These are phyloP conservation scores for Fagopyrum esculentum DNA, from an alignment of 148 eudicot genomes.

Conservation along the genomic window DNA sequence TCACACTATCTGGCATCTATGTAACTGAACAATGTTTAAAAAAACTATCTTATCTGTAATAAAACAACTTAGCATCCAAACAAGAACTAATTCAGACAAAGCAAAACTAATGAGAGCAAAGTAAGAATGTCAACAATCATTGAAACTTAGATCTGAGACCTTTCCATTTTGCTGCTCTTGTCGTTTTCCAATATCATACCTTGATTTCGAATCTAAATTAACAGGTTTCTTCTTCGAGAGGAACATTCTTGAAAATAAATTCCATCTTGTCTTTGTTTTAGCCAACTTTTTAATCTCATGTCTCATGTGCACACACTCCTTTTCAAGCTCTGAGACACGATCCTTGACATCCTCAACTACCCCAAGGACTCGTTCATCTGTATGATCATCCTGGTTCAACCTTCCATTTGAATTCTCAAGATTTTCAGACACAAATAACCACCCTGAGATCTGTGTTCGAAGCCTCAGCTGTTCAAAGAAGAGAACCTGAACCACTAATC, in stretches of 20 bases:
- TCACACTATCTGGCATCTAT: not conserved
- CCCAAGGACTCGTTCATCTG: slow-evolving; percentile 23
- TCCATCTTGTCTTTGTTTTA: slow-evolving; percentile 53
- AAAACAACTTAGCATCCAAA: not conserved
- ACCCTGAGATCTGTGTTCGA: slow-evolving; percentile 62
- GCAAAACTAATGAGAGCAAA: not conserved
- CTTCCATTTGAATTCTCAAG: slow-evolving; percentile 37
- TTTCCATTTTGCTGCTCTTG: not conserved
- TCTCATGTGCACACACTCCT: slow-evolving; percentile 51
- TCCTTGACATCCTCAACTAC: slow-evolving; percentile 39
- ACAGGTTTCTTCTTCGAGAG: slow-evolving; percentile 4
- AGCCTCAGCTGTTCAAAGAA: slow-evolving; percentile 69
- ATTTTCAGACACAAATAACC: slow-evolving; percentile 65
- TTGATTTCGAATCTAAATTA: not conserved
- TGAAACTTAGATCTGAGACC: not conserved
- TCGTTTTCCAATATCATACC: not conserved
- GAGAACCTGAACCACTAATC: slow-evolving; percentile 67
- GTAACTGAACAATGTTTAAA: not conserved
- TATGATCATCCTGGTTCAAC: slow-evolving; percentile 20
- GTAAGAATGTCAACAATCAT: not conserved
- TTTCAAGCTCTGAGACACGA: slow-evolving; percentile 61
- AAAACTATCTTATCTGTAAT: not conserved
- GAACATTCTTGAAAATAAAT: slow-evolving; percentile 36
- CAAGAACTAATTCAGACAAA: not conserved
- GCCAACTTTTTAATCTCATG: slow-evolving; percentile 48